phyloP scores from a whole-genome alignment of 371 early-diverging fungal species.

The Lichtheimia ornata region DNA sequence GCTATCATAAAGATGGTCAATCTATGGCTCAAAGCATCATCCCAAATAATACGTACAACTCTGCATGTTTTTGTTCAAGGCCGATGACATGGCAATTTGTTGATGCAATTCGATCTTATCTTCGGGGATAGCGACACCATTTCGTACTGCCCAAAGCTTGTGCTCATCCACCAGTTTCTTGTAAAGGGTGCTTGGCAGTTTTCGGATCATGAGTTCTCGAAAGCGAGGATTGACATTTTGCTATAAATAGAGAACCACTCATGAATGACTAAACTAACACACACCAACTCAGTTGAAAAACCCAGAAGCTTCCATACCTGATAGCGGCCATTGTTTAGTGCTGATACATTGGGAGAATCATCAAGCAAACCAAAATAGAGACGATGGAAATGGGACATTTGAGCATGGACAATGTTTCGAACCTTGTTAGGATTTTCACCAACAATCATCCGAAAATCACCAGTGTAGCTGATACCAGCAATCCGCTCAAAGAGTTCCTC shows the following conservation, averaged over 20 bases:
- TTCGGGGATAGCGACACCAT: conserved; percentile 31
- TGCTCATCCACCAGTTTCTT: conserved; percentile 43
- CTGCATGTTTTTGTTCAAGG: conserved; percentile 37
- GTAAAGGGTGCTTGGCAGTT: conserved; percentile 66
- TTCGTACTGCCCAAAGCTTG: conserved; percentile 21
- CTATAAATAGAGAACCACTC: conserved; percentile 17
- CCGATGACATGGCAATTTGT: conserved; percentile 43
- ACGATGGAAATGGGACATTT: conserved; percentile 75
- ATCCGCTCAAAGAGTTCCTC: conserved; percentile 84
- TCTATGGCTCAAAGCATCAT: background rate
- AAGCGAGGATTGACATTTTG: conserved; percentile 65
- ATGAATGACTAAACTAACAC: no score
- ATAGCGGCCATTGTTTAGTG: conserved; percentile 56
- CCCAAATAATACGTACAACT: conserved; percentile 22
- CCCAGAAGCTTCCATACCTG: conserved; percentile 29
- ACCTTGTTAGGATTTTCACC: conserved; percentile 97
- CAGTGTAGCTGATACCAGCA: conserved; percentile 85
- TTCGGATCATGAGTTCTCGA: conserved; percentile 63
- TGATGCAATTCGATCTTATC: conserved; percentile 42
- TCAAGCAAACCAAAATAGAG: conserved; percentile 81
- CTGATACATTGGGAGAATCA: conserved; percentile 75
- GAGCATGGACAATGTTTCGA: conserved; percentile 86
- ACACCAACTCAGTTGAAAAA: no score
- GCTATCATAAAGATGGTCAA: conserved; percentile 14
- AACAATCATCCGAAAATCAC: conserved; percentile 90